A percentile compares a stretch with the other conserved stretches of the same genome.
These are phyloP conservation scores for Plasmodium gallinaceum DNA, from an alignment of 169 alveolate species.

Conservation along the genomic window DNA sequence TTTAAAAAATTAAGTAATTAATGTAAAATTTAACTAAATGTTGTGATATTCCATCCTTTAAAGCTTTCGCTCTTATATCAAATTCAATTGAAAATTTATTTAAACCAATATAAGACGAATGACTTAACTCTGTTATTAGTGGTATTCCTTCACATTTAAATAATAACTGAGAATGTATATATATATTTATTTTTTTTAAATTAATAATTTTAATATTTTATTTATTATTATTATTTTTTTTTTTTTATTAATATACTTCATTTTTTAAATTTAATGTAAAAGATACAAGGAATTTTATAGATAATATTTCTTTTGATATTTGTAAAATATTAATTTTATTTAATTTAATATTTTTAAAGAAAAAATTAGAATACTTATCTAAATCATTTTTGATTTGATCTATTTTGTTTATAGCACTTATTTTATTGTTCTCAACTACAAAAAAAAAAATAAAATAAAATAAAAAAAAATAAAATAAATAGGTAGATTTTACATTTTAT, in stretches of 20 bases:
- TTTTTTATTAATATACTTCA: constrained; percentile 10
- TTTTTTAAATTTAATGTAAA: constrained; percentile 50
- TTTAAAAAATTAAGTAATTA: background rate
- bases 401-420: background rate
- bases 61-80: constrained; percentile 69
- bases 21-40: constrained; percentile 42
- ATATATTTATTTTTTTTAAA: background rate
- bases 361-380: constrained; percentile 20
- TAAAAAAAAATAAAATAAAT: background rate
- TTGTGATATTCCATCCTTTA: constrained; percentile 70
- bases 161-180: constrained; percentile 25
- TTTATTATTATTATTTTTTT: background rate
- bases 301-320: constrained; percentile 55
- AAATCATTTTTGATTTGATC: constrained; percentile 8
- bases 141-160: constrained; percentile 61
- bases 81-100: constrained; percentile 33
- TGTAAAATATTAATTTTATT: constrained; percentile 59
- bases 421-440: constrained; percentile 13
- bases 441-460: background rate
- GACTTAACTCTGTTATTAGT: constrained; percentile 34
- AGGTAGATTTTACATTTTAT: too few relatives aligned
- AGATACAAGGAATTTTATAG: constrained; percentile 47
- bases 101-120: constrained; percentile 24
- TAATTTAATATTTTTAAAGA: constrained; percentile 36
- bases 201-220: background rate